Conservation (phyloP, 768 basidiomycete genomes). For the Rhizopogon vulgaris region DNA sequence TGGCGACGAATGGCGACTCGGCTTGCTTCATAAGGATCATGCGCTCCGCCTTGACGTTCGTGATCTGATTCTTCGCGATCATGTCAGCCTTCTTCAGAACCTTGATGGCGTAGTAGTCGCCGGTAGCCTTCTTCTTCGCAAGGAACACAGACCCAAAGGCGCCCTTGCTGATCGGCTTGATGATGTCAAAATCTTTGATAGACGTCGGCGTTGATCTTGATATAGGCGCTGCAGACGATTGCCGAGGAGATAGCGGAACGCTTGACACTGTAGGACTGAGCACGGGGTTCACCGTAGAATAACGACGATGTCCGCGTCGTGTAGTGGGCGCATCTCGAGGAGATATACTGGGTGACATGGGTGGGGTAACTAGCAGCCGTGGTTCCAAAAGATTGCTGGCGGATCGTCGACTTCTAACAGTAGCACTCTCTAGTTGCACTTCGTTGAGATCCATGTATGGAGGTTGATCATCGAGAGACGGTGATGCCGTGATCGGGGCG, state of each 20-base stretch:
- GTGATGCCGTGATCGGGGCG: slow-evolving; percentile 73
- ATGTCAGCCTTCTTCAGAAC: slow-evolving; percentile 99
- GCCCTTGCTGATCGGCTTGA: slow-evolving; percentile 98
- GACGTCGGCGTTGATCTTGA: slow-evolving; percentile 81
- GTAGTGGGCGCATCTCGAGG: slow-evolving; percentile 47
- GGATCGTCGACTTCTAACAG: slow-evolving; percentile 61
- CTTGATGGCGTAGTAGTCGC: slow-evolving; percentile 99
- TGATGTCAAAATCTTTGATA: slow-evolving; percentile 98
- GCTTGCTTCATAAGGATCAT: slow-evolving; percentile 99
- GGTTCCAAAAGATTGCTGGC: slow-evolving; percentile 59
- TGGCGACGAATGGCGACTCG: slow-evolving; percentile 96
- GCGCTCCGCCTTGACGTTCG: slow-evolving; percentile 98
- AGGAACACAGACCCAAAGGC: slow-evolving; percentile 98
- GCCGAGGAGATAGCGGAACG: slow-evolving; percentile 79
- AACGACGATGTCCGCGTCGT: slow-evolving; percentile 60
- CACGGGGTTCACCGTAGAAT: slow-evolving; percentile 64
- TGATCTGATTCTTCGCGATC: slow-evolving; percentile 99
- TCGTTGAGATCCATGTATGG: slow-evolving; percentile 68
- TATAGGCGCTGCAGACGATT: slow-evolving; percentile 70
- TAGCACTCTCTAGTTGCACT: slow-evolving; percentile 26
- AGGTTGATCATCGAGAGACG: slow-evolving; percentile 51
- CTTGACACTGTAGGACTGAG: slow-evolving; percentile 46
- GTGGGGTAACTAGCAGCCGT: slow-evolving; percentile 65
- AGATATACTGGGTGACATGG: slow-evolving; percentile 52
- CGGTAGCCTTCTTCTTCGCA: slow-evolving; percentile 96